Evolutionary conservation across 495 filamentous ascomycete genomes (phyloP), one percentile per base, ranked within the genome.

Genomic region (Achaetomiella virescens): DNA sequence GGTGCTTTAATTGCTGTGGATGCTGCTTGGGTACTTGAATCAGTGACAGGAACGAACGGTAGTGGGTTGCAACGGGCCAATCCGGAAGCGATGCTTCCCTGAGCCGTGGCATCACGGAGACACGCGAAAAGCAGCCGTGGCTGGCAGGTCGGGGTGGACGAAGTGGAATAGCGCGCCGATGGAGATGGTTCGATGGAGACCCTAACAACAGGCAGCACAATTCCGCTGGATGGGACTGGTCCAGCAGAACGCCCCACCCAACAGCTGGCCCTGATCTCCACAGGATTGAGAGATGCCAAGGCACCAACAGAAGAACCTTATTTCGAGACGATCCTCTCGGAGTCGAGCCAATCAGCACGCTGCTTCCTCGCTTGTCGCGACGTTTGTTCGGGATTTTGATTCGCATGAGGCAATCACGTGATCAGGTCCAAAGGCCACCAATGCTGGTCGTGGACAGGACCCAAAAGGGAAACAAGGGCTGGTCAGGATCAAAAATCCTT

Each of bases 221-320:
- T 57, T 57, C 24, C 8, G 12, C 10, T 20, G 25, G 11, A 44
- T 10, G 37, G 11, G 45, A 49, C 25, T 56, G 37, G 54, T n/a
- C 22, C 20, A 29, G 18, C 5, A 17, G 3, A 14, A 22, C 8
- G 41, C 12, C 20, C 10, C 12, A 7, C 42, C 20, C 9, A 15
- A 9, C 10, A 1, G 27, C 11, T 22, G 40, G 27, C 18, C n/a
- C 41, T 17, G 20, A 12, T 21, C n/a, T 11, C 14, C 14, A 10
- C 9, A 36, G 18, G 14, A 11, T 8, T 11, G 3, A 11, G 37
- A 36, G 37, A 42, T 35, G 50, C 50, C 50, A 53, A 53, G 50
- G 5, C 49, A 12, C 48, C 22, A 52, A 42, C n/a, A 37, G 38
- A 40, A 48, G 40, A 55, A 55, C 52, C 44, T 55, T 55, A 55